These are phyloP conservation scores for Penicillium diatomitis DNA, from an alignment of 495 filamentous ascomycete species.

Conservation along the genomic window DNA sequence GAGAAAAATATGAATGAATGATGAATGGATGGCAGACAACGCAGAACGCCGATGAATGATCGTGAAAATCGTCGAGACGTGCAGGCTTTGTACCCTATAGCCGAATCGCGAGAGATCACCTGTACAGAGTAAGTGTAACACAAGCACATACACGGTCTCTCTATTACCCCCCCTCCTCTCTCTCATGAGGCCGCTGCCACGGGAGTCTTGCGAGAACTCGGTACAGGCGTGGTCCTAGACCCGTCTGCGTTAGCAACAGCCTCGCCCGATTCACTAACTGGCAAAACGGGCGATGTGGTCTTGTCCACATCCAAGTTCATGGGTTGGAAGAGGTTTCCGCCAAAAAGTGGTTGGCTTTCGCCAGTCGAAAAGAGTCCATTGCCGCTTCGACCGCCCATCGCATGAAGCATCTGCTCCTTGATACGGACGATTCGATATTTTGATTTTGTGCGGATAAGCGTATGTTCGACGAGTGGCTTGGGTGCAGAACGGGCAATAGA, in stretches of 20 bases:
- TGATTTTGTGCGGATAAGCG: conserved; percentile 54
- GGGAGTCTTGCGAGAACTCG: conserved; percentile 18
- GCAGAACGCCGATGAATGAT: too few species aligned
- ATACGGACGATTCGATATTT: conserved; percentile 79
- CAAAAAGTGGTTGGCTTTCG: conserved; percentile 21
- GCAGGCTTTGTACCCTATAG: too few species aligned
- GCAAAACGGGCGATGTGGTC: conserved; percentile 15
- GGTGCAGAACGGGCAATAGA: conserved; percentile 68
- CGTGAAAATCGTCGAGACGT: too few species aligned
- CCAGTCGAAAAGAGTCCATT: conserved; percentile 37
- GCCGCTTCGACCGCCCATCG: conserved; percentile 45
- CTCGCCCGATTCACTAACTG: conserved; percentile 14
- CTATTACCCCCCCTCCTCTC: background rate
- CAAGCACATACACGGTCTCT: too few species aligned
- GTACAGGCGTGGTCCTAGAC: conserved; percentile 15
- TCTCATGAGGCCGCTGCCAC: conserved; percentile 7
- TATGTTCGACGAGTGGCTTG: conserved; percentile 58
- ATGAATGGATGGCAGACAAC: too few species aligned
- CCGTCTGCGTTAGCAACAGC: conserved; percentile 7
- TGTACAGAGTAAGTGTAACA: too few species aligned
- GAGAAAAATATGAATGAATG: too few species aligned
- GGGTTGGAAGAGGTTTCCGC: conserved; percentile 26
- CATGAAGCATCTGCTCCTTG: conserved; percentile 78
- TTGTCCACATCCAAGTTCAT: conserved; percentile 17
- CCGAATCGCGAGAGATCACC: too few species aligned